These are phyloP conservation scores for Yamadazyma dendronema DNA, from an alignment of 1,139 yeast genomes.

Conservation along the genomic window DNA sequence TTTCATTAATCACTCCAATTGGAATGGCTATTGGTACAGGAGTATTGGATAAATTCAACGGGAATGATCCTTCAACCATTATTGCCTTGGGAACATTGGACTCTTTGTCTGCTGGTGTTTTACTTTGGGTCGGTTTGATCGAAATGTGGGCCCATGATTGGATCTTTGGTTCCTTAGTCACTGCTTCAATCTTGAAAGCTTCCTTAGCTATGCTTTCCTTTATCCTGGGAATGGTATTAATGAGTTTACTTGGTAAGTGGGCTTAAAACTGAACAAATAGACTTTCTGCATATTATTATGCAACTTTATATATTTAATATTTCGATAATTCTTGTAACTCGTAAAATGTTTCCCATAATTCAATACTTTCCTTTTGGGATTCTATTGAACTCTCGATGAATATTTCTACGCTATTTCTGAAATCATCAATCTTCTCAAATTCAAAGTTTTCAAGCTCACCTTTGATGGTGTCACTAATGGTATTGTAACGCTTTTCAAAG, in stretches of 20 bases:
- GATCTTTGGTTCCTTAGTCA: slow-evolving; percentile 27
- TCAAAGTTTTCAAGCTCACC: slow-evolving; percentile 71
- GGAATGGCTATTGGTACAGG: slow-evolving; percentile 32
- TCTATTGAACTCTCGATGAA: slow-evolving; percentile 90
- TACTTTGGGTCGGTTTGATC: slow-evolving; percentile 33
- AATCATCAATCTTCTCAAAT: slow-evolving; percentile 75
- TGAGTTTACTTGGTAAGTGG: slow-evolving; percentile 44
- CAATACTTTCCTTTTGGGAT: slow-evolving; percentile 91
- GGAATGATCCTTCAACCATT: slow-evolving; percentile 28
- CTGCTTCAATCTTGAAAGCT: slow-evolving; percentile 21
- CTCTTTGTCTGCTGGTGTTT: slow-evolving; percentile 34
- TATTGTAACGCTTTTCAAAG: slow-evolving; percentile 58
- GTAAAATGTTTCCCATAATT: slow-evolving; percentile 90
- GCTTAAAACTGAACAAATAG: slow-evolving; percentile 18
- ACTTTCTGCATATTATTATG: background rate
- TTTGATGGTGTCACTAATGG: slow-evolving; percentile 63
- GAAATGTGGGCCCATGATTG: slow-evolving; percentile 37
- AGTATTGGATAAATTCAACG: slow-evolving; percentile 25
- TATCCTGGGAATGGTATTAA: slow-evolving; percentile 31
- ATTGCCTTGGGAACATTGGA: slow-evolving; percentile 34
- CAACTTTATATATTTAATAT: slow-evolving; percentile 3
- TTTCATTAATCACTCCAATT: slow-evolving; percentile 23
- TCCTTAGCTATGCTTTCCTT: slow-evolving; percentile 21
- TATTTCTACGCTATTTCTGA: slow-evolving; percentile 86
- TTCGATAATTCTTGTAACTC: slow-evolving; percentile 40